These are phyloP conservation scores for Triticum urartu DNA, from an alignment of 176 grass and related monocot species.

Conservation along the genomic window DNA sequence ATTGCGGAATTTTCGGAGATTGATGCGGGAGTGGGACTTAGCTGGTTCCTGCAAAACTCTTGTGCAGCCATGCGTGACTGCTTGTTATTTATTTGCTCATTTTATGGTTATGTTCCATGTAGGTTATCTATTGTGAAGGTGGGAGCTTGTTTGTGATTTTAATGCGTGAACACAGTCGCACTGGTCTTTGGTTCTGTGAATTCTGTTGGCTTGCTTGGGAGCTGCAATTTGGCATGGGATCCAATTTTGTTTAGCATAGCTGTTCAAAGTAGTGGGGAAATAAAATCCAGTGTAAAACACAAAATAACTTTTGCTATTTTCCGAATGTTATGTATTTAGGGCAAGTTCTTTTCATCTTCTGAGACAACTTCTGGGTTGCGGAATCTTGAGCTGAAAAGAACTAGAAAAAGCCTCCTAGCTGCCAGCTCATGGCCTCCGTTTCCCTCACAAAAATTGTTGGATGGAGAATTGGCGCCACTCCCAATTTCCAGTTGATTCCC, in stretches of 20 bases:
- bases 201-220: neutral
- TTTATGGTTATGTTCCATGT: neutral
- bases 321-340: too few species aligned
- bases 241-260: neutral
- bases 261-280: neutral
- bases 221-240: neutral
- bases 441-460: too few species aligned
- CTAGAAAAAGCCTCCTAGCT: too few species aligned
- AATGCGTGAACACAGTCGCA: neutral
- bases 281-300: neutral
- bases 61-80: neutral
- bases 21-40: neutral
- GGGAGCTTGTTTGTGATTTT: neutral
- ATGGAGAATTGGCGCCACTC: too few species aligned
- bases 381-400: too few species aligned
- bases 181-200: neutral
- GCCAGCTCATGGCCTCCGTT: too few species aligned
- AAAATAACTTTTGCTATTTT: too few species aligned
- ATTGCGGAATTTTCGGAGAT: neutral
- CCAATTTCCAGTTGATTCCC: too few species aligned
- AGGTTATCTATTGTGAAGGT: neutral
- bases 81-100: neutral
- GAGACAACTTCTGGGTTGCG: too few species aligned
- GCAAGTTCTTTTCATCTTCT: too few species aligned
- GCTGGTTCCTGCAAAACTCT: neutral